Evolutionary conservation across 148 eudicot genomes (phyloP).

Genomic region (Rhododendron williamsianum): DNA sequence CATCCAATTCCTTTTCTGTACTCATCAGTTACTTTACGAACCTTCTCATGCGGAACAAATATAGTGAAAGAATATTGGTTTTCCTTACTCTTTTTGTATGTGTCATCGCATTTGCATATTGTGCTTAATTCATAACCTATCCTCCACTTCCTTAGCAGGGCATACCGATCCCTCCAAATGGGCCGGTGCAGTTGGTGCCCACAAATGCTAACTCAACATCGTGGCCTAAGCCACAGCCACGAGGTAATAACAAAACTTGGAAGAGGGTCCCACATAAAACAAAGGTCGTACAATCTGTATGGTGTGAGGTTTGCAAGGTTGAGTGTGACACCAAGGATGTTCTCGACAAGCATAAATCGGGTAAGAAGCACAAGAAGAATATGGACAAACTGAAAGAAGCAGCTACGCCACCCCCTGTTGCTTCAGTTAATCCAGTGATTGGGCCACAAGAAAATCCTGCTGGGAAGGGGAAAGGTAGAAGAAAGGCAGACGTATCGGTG

Average conservation of each 20-base stretch:
- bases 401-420: slow-evolving; percentile 5
- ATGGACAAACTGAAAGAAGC: slow-evolving; percentile 33
- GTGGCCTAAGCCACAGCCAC: slow-evolving; percentile 17
- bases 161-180: slow-evolving; percentile 16
- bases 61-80: background rate
- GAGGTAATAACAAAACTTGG: slow-evolving; percentile 7
- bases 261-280: slow-evolving; percentile 29
- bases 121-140: background rate
- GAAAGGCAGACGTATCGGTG: slow-evolving; percentile 20
- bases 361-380: slow-evolving; percentile 57
- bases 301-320: slow-evolving; percentile 53
- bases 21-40: background rate
- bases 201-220: background rate
- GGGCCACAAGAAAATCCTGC: slow-evolving; percentile 35
- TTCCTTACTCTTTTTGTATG: background rate
- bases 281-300: slow-evolving; percentile 33
- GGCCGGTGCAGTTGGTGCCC: slow-evolving; percentile 14
- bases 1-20: background rate
- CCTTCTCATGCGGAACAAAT: background rate
- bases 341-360: slow-evolving; percentile 42
- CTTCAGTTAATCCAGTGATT: slow-evolving; percentile 19
- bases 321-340: slow-evolving; percentile 37
- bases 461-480: slow-evolving; percentile 15
- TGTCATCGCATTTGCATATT: background rate
- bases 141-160: slow-evolving; percentile 15